Evolutionary conservation across 106 monocot genomes (phyloP).

Genomic region (Dioscorea zingiberensis): DNA sequence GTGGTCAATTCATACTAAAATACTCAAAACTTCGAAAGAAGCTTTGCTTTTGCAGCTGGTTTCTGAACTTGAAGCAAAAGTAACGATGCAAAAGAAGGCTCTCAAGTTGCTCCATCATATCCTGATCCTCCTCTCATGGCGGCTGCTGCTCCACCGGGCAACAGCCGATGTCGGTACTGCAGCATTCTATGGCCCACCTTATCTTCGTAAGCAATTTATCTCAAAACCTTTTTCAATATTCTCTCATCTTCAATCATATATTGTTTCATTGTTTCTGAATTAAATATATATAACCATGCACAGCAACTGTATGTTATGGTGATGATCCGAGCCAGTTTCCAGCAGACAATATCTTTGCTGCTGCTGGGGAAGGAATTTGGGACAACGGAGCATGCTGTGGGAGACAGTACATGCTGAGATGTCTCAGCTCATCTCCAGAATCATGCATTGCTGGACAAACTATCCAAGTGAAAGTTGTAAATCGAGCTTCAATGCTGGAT

Average conservation of each 20-base stretch:
- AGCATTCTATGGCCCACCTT: constrained; percentile 14
- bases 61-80: too few relatives aligned
- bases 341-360: constrained; percentile 13
- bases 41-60: too few relatives aligned
- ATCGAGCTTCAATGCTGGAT: constrained; percentile 6
- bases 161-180: constrained; percentile 21
- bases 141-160: not conserved
- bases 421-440: constrained; percentile 17
- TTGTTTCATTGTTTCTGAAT: not conserved
- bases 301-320: constrained; percentile 35
- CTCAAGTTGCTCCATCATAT: not conserved
- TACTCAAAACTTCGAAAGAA: too few relatives aligned
- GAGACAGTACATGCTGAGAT: constrained; percentile 18
- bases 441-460: constrained; percentile 12
- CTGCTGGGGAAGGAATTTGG: constrained; percentile 29
- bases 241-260: too few relatives aligned
- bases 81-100: too few relatives aligned
- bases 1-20: too few relatives aligned
- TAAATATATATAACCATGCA: not conserved
- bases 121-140: not conserved
- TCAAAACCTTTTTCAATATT: not conserved
- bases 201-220: constrained; percentile 27
- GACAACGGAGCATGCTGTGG: constrained; percentile 28
- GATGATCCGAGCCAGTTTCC: constrained; percentile 21
- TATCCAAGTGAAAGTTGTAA: constrained; percentile 10